Evolutionary conservation across 2,329 filamentous ascomycete genomes (phyloP).

Genomic region (Gaeumannomyces sp.): DNA sequence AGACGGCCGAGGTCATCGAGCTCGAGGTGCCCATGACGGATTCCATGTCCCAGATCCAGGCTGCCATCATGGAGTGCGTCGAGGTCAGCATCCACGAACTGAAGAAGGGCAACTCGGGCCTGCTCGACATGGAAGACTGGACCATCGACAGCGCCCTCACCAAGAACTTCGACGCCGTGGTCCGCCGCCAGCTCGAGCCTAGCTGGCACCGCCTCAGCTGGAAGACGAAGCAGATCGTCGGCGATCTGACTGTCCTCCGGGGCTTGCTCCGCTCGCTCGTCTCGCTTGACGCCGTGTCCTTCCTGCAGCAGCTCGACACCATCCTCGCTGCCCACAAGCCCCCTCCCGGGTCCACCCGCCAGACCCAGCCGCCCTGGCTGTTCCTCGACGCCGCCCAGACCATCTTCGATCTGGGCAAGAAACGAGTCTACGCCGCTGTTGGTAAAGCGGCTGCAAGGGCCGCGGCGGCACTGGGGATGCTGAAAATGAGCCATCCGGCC

Average conservation of each 20-base stretch:
- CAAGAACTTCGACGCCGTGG: conserved; percentile 83
- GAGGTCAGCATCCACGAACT: conserved; percentile 91
- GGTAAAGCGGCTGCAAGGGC: conserved; percentile 39
- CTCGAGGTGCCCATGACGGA: conserved; percentile 95
- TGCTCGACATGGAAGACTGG: conserved; percentile 96
- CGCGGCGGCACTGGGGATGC: too few relatives aligned
- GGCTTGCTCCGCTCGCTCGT: conserved; percentile 77
- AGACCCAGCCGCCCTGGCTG: conserved; percentile 91
- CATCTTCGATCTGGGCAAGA: conserved; percentile 85
- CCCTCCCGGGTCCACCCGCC: conserved; percentile 76
- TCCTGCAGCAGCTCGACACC: conserved; percentile 89
- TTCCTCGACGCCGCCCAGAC: conserved; percentile 93
- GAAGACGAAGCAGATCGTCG: conserved; percentile 91
- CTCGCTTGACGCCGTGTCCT: conserved; percentile 82
- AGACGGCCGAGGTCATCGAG: conserved; percentile 95
- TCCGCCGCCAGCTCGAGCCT: conserved; percentile 85
- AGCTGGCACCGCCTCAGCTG: conserved; percentile 97
- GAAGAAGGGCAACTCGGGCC: conserved; percentile 79
- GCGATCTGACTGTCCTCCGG: conserved; percentile 76
- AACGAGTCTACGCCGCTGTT: conserved; percentile 73
- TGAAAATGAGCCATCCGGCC: not conserved
- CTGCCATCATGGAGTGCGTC: conserved; percentile 90
- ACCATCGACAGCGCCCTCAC: conserved; percentile 89
- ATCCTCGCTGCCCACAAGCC: conserved; percentile 88
- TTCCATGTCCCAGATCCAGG: conserved; percentile 87